Base-by-base conservation (phyloP, 495 filamentous ascomycete species). In the Endocarpon pusillum region DNA sequence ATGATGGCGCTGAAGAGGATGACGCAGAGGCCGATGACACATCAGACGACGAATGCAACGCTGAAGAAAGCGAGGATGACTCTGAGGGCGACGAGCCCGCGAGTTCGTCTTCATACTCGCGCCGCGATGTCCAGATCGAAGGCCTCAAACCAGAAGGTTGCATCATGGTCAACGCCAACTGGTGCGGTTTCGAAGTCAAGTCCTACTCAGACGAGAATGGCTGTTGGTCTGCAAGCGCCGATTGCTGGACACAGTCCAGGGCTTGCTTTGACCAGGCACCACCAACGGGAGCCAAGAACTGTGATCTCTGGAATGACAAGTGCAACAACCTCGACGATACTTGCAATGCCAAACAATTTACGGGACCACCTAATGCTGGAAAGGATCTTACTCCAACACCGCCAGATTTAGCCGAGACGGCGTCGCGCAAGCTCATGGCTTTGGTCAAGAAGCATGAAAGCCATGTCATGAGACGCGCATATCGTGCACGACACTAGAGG, bases 151-250 rank as follows among this genome's bases (percentile, higher is more conserved):
- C 72, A 0, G 31, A 43, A 0, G 47, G 52, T 29, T 79, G 69
- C 47, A 55, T 78, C 20, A 48, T 76, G 32, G 64, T 67, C 38
- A 80, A 78, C 44, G 75, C 57, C 23, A 79, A 82, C 52, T 84
- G 78, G 78, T 80, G 74, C 48, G 73, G 63, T 21, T 42, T 61
- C 15, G 65, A 78, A 41, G 53, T 79, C 0, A 49, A 67, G 0
- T 37, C 36, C 6, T 83, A 75, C 48, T 53, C 48, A 3, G 53
- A 54, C 23, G 54, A 70, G 40, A 36, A 41, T 9, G 63, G 66
- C n/a, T 85, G 79, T 59, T 78, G 66, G 65, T 39, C 33, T 16
- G 42, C 62, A 5, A 53, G 50, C 10, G 41, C 56, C 29, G 48
- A 64, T 19, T 78, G 76, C 58, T 83, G 57, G 53, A 37, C 45